Base-by-base conservation (phyloP, 768 basidiomycete genomes). In the Cystofilobasidium macerans region DNA sequence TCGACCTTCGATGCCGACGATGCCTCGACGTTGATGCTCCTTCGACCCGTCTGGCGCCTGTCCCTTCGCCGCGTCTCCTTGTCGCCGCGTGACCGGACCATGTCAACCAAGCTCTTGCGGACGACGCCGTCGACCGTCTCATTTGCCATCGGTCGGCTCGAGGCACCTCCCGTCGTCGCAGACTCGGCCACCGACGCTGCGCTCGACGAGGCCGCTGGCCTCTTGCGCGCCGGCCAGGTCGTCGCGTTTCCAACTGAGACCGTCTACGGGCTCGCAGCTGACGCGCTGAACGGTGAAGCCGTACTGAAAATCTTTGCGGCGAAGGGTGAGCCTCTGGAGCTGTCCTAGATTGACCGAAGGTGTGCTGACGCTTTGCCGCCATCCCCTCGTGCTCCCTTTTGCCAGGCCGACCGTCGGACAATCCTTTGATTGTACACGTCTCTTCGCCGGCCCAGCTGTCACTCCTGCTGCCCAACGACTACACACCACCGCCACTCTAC, bases 161-260 rank as follows among this genome's bases (percentile, higher is more conserved):
- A 40, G 11, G 32, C 62, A 1, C 62, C 51, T 2, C 70, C 70
- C 5, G 30, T 43, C n/a, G 63, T 69, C 36, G 28, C 57, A 8
- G 56, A 65, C 62, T 42, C 65, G 16, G 47, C 58, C 11, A 71
- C 70, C 11, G 30, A 64, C 24, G 14, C 56, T 28, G 68, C 85
- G 24, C 77, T 90, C 68, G 73, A 79, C 57, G 71, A 74, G 24
- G 89, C 88, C 0, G 77, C 84, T 8, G 18, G 51, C 42, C 57
- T 62, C 26, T 67, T 73, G 22, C 33, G 61, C 6, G 65, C 80
- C 0, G 65, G 65, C 20, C 28, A 82, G 26, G 74, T 75, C 51
- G 86, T 98, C 63, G 93, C 86, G 0, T 88, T 99, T 73, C 94
- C 95, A 0, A 97, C 95, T 35, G 95, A 99, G 77, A 98, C 95